Conservation (phyloP, 257 asterid species). For the Salvia splendens region DNA sequence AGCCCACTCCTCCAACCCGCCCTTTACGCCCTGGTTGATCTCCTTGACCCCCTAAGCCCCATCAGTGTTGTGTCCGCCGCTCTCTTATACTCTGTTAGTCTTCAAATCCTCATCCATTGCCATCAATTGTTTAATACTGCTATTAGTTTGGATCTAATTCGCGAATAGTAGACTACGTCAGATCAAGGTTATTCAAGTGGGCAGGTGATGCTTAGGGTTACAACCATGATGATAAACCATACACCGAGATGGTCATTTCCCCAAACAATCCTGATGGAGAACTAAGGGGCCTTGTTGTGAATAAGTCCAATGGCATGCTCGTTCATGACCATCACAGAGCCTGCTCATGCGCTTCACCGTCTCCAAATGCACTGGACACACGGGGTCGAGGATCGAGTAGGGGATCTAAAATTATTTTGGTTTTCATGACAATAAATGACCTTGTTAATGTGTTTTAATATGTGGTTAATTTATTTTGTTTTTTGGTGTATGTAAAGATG, state of each 20-base stretch:
- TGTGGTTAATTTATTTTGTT: not conserved
- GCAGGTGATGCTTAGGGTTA: slow-evolving; percentile 61
- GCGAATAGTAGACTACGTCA: slow-evolving; percentile 44
- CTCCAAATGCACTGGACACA: slow-evolving; percentile 83
- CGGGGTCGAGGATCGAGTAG: slow-evolving; percentile 73
- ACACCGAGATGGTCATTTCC: slow-evolving; percentile 68
- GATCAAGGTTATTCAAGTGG: slow-evolving; percentile 64
- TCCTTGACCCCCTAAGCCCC: slow-evolving; percentile 39
- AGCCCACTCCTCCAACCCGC: slow-evolving; percentile 78
- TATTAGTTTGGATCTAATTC: not conserved
- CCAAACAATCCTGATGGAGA: slow-evolving; percentile 76
- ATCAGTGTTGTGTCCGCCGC: slow-evolving; percentile 55
- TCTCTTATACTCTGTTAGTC: slow-evolving; percentile 71
- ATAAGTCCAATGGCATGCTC: slow-evolving; percentile 42
- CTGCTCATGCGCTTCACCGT: slow-evolving; percentile 74
- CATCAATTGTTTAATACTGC: no score
- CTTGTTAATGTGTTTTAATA: not conserved
- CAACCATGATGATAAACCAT: slow-evolving; percentile 42
- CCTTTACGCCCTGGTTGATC: slow-evolving; percentile 51
- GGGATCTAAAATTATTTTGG: no score
- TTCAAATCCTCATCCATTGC: no score
- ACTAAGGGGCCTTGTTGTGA: slow-evolving; percentile 47
- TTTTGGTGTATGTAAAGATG: slow-evolving; percentile 43
- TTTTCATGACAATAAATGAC: no score
- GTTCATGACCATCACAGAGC: slow-evolving; percentile 62